Evolutionary conservation across 2,329 filamentous ascomycete genomes (phyloP).

Genomic region (Calonectria montana): DNA sequence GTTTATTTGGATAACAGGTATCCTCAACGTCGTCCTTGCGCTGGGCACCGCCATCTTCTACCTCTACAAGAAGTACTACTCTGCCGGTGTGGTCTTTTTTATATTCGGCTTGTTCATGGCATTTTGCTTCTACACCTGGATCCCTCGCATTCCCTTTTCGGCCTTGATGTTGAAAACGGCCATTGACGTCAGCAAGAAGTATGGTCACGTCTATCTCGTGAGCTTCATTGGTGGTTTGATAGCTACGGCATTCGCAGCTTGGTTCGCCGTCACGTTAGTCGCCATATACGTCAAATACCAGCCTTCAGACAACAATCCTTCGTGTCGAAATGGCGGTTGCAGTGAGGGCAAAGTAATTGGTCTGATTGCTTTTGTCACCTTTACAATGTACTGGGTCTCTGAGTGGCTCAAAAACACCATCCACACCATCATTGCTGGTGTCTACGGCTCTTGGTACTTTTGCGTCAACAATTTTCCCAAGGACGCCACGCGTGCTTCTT

Average conservation of each 20-base stretch:
- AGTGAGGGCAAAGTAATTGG: slow-evolving; percentile 84
- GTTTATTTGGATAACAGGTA: slow-evolving; percentile 93
- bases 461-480: slow-evolving; percentile 76
- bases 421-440: slow-evolving; percentile 86
- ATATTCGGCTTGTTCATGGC: slow-evolving; percentile 80
- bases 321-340: slow-evolving; percentile 72
- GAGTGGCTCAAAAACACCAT: slow-evolving; percentile 96
- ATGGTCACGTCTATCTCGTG: slow-evolving; percentile 88
- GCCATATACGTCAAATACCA: slow-evolving; percentile 88
- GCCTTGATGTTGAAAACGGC: slow-evolving; percentile 88
- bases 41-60: slow-evolving; percentile 91
- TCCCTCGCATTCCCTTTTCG: slow-evolving; percentile 89
- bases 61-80: slow-evolving; percentile 80
- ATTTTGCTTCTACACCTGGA: slow-evolving; percentile 90
- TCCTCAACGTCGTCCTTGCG: slow-evolving; percentile 86
- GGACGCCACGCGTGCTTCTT: slow-evolving; percentile 84
- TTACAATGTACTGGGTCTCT: slow-evolving; percentile 93
- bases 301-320: slow-evolving; percentile 66
- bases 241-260: slow-evolving; percentile 81
- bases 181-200: slow-evolving; percentile 85
- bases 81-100: slow-evolving; percentile 88
- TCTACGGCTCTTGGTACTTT: slow-evolving; percentile 97
- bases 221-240: slow-evolving; percentile 85
- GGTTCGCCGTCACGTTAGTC: slow-evolving; percentile 88
- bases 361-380: slow-evolving; percentile 86